A percentile compares a stretch with the other conserved stretches of the same genome.
phyloP scores from a whole-genome alignment of 305 asterid genomes.

The Fraxinus baroniana region DNA sequence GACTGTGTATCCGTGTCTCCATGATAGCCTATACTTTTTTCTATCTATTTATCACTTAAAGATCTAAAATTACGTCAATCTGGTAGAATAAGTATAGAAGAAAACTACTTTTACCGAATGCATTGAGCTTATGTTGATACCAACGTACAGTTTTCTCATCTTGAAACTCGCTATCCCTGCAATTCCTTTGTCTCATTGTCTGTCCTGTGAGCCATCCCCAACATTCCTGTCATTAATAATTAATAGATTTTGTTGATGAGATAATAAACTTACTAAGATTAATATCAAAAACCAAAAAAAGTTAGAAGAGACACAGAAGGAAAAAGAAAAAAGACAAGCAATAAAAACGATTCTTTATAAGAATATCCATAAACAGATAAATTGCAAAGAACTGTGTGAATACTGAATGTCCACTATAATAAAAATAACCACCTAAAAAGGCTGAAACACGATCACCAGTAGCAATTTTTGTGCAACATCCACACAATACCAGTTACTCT shows the following conservation, averaged over 20 bases:
- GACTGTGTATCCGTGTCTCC: too few relatives aligned
- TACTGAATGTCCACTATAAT: not conserved
- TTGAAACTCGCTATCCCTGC: conserved; percentile 23
- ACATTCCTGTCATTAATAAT: conserved; percentile 34
- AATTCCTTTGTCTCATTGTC: conserved; percentile 23
- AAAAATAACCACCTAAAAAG: not conserved
- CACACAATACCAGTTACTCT: conserved; percentile 4
- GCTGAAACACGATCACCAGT: not conserved
- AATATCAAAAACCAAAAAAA: not conserved
- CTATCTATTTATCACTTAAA: too few relatives aligned
- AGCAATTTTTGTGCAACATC: not conserved
- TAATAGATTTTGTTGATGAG: too few relatives aligned
- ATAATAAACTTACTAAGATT: not conserved
- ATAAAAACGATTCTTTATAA: not conserved
- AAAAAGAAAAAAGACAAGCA: not conserved
- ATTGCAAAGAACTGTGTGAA: not conserved
- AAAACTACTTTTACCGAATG: not conserved
- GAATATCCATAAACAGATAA: not conserved
- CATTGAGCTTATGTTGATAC: not conserved
- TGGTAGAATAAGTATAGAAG: too few relatives aligned
- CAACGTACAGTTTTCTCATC: conserved; percentile 39
- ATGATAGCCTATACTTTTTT: too few relatives aligned
- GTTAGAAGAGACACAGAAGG: not conserved
- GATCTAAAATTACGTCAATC: too few relatives aligned
- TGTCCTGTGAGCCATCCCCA: conserved; percentile 26